Evolutionary conservation across 352 stramenopile species (phyloP), one percentile per base, ranked within the genome.

Genomic region (Phytophthora litchii): DNA sequence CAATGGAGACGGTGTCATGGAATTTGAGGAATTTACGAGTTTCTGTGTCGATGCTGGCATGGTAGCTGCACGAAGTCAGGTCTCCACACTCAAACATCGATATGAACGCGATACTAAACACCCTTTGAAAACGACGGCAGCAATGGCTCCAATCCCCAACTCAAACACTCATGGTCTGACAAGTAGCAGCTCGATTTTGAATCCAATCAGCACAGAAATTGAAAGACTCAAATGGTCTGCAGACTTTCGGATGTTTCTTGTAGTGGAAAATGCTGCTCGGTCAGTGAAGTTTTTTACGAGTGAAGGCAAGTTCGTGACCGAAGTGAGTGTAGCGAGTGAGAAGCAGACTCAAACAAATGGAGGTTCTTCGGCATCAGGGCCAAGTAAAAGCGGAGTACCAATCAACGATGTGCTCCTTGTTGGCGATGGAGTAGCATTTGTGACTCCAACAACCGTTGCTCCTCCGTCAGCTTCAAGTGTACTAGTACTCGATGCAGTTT

Each of bases 11-110:
- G 84, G 86, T 5, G 72, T 72, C 3, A 88, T 94, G 70, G 87
- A 96, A 38, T 94, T 93, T 48, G 83, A 91, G 20, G 87, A 96
- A 62, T 93, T 95, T 50, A 94, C 87, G 37, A 91, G 78, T 19
- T 96, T 89, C 49, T 96, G 87, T 55, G 84, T 95, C 10, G 87
- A 94, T 48, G 86, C 84, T 11, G 87, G 87, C 4, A 94, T 95
- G 80, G 70, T 92, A 31, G 81, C 85, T 7, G 90, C 78, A 14
- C 65, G 85, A 32, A 45, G 49, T 13, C 69, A 88, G 21, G 60
- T 61, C 0, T 44, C 61, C 1, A 74, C 53, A 0, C 63, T 94
- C 29, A 92, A 92, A 54, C 85, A 92, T 58, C 80, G 77, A 12
- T 94, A 92, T 46, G 68, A 91, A 37, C 75, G 81, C 37, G 72